Evolutionary conservation across 176 grass and related monocot genomes (phyloP).

Genomic region (Aegilops umbellulata): DNA sequence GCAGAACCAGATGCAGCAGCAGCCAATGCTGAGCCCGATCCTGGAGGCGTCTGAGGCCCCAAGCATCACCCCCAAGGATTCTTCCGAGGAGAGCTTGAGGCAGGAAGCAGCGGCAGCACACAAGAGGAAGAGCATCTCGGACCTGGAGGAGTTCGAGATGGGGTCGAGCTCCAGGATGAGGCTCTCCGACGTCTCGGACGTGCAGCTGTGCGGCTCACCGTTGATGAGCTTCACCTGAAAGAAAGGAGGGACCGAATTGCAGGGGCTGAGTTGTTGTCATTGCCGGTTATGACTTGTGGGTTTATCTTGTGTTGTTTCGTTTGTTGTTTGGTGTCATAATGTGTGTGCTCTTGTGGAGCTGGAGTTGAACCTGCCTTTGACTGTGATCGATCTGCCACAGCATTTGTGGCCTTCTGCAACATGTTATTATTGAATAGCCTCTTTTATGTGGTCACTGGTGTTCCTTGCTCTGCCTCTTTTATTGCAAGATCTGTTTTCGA

Average conservation of each 20-base stretch:
- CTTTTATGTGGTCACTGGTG: neutral
- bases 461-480: too few species aligned
- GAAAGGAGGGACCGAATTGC: neutral
- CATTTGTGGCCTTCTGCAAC: constrained; percentile 27
- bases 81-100: constrained; percentile 8
- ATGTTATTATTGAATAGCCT: neutral
- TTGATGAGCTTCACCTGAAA: constrained; percentile 62
- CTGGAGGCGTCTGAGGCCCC: constrained; percentile 7
- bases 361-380: neutral
- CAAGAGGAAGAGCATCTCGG: constrained; percentile 81
- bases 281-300: constrained; percentile 12
- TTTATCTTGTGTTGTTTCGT: neutral
- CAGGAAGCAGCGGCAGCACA: constrained; percentile 30
- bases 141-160: constrained; percentile 67
- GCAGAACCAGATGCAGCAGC: constrained; percentile 35
- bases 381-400: neutral
- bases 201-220: constrained; percentile 69
- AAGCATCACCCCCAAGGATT: constrained; percentile 9
- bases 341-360: neutral
- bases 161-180: constrained; percentile 62
- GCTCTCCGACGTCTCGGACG: constrained; percentile 80
- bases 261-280: neutral
- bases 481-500: too few species aligned
- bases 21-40: constrained; percentile 60
- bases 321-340: constrained; percentile 16